Base-by-base conservation (phyloP, 345 rosid genomes). In the Microcos paniculata region DNA sequence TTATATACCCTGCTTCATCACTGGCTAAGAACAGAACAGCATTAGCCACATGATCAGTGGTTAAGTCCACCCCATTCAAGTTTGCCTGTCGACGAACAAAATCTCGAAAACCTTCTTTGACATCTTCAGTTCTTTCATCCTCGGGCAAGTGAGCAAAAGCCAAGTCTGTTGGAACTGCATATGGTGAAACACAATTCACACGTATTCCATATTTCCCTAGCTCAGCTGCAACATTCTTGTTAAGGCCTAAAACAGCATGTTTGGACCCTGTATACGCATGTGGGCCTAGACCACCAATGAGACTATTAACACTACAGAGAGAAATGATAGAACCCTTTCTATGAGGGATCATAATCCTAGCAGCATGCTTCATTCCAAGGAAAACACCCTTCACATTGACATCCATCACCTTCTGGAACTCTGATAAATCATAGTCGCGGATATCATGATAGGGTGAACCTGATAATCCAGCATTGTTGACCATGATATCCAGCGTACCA, bases 131-230 rank as follows among this genome's bases (percentile, higher is more conserved):
- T 78, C 94, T 85, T 80, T 93, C 91, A 0, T 88, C 97, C 81
- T 85, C 91, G 0, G 80, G 98, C 79, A 93, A 80, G 87, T 91
- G 92, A 83, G 96, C 90, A 77, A 93, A 15, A 0, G 98, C 83
- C 75, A 95, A 84, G 40, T 82, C 78, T 0, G 98, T 95, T 1
- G 82, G 71, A 38, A 91, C 90, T 1, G 81, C 89, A n/a, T 93
- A 95, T 67, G 99, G 98, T 4, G 99, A 95, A 70, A 95, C 92
- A 19, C 98, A 95, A 88, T 95, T 95, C 63, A 95, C 94, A 0
- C 98, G 93, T 70, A 95, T 95, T 77, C 98, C 97, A 15, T 95
- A 80, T 72, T 88, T 87, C 72, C 99, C 99, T 16, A 95, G 85
- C 87, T 95, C 99, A 0, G 98, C 98, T 13, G 98, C 98, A 16